Evolutionary conservation across 2,329 filamentous ascomycete species (phyloP).

Genomic region (Colletotrichum plurivorum): DNA sequence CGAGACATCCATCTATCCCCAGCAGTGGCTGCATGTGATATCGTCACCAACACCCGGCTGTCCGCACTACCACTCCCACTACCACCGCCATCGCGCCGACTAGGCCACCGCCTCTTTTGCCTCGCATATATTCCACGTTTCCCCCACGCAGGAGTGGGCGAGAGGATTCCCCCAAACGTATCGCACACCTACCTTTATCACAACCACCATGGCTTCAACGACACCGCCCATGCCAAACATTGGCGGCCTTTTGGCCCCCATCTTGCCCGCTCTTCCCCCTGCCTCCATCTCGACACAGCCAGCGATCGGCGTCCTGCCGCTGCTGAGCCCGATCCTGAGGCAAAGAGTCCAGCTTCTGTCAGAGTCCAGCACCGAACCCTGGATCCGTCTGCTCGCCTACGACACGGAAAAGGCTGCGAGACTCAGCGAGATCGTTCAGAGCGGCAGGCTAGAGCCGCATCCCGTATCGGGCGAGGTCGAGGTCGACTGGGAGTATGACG

Average conservation of each 20-base stretch:
- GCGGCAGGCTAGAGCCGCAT: conserved; percentile 81
- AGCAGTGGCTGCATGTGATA: conserved; percentile 38
- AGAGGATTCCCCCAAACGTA: not conserved
- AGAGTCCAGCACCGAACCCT: conserved; percentile 72
- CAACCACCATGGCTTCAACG: conserved; percentile 46
- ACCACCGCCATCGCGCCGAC: conserved; percentile 22
- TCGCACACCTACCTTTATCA: not conserved
- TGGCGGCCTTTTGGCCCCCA: conserved; percentile 65
- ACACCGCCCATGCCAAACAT: conserved; percentile 51
- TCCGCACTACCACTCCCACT: conserved; percentile 26
- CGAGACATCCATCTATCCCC: conserved; percentile 20
- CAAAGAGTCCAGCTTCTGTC: conserved; percentile 78
- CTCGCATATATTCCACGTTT: conserved; percentile 20
- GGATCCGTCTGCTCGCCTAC: conserved; percentile 82
- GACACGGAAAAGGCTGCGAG: conserved; percentile 68
- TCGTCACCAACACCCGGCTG: conserved; percentile 24
- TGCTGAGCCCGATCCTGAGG: conserved; percentile 76
- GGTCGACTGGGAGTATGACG: conserved; percentile 77
- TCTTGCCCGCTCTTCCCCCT: conserved; percentile 72
- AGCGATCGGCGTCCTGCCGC: conserved; percentile 68
- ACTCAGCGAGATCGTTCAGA: conserved; percentile 73
- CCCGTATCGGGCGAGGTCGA: conserved; percentile 86
- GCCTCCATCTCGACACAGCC: conserved; percentile 72
- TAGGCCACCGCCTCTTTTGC: conserved; percentile 14
- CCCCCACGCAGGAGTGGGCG: conserved; percentile 13